Evolutionary conservation across 441 rosid genomes (phyloP), one percentile per base, ranked within the genome.

Genomic region (Croton laevigatus): DNA sequence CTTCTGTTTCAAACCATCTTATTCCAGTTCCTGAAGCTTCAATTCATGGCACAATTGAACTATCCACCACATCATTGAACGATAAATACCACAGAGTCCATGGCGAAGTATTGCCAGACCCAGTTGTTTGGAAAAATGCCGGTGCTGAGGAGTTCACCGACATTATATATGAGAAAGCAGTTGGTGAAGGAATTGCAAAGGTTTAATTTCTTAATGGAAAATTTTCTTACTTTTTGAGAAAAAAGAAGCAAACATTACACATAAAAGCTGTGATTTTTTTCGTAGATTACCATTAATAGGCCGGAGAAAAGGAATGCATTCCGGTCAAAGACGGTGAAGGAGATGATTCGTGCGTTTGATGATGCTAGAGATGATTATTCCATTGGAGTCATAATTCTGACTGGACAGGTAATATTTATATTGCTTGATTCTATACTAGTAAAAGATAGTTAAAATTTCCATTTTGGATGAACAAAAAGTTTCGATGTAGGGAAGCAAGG

Each of bases 231-330:
- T 63, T 62, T 5, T 27, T 20, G 17, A 37, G 16, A n/a, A 27
- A 49, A 40, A 58, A 46, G 59, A 58, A 58, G 27, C 10, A 2
- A 16, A 1, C 3, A 37, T 27, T 2, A 22, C n/a, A 5, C 10
- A 6, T 42, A n/a, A 14, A 4, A n/a, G 54, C 10, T 68, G 53
- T 19, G 40, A 32, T 62, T 36, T 73, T 17, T 20, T 4, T 77
- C 57, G n/a, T 67, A 91, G 96, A 87, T 91, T 68, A 86, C 91
- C 14, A 94, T 94, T 57, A 87, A 94, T 59, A 78, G 98, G 70
- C 97, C 97, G 20, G 91, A 88, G 79, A 86, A 81, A 70, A 85
- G 97, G 76, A 91, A 90, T 75, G 95, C 97, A 27, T 91, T 91
- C 61, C 70, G 96, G 67, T 89, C 97, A 9, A 88, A 62, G 70